Evolutionary conservation across 2,329 filamentous ascomycete genomes (phyloP).

Genomic region (Massarina eburnea): DNA sequence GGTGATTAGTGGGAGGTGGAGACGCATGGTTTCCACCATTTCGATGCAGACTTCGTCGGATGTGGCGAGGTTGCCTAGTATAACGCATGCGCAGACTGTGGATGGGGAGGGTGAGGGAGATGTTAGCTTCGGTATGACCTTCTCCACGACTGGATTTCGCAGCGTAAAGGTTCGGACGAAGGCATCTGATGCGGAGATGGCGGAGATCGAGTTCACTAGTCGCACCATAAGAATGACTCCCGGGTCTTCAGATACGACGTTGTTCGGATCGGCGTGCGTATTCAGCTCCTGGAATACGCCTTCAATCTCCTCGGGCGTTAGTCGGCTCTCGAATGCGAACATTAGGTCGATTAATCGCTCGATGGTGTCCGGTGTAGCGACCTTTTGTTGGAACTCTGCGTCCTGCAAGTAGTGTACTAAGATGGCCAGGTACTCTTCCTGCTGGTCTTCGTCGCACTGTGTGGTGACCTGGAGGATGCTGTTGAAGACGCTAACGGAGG

Average conservation of each 20-base stretch:
- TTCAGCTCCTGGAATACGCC: slow-evolving; percentile 32
- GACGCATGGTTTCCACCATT: slow-evolving; percentile 36
- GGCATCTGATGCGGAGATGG: slow-evolving; percentile 37
- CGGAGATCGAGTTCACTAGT: slow-evolving; percentile 33
- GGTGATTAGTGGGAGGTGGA: slow-evolving; percentile 31
- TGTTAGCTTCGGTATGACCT: slow-evolving; percentile 27
- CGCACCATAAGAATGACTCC: slow-evolving; percentile 33
- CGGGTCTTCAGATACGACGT: slow-evolving; percentile 25
- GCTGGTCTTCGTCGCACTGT: slow-evolving; percentile 38
- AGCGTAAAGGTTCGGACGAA: slow-evolving; percentile 32
- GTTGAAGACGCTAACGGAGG: slow-evolving; percentile 30
- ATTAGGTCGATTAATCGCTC: slow-evolving; percentile 32
- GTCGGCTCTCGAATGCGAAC: slow-evolving; percentile 33
- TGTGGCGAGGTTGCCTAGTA: slow-evolving; percentile 43
- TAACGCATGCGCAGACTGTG: slow-evolving; percentile 38
- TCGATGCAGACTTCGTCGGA: slow-evolving; percentile 36
- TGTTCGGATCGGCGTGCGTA: slow-evolving; percentile 26
- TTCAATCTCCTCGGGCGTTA: slow-evolving; percentile 27
- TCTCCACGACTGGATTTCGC: slow-evolving; percentile 29
- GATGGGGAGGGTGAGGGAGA: slow-evolving; percentile 23
- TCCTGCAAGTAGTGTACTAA: slow-evolving; percentile 40
- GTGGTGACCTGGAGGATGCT: slow-evolving; percentile 29
- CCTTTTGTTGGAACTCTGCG: slow-evolving; percentile 34
- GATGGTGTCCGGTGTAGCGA: slow-evolving; percentile 31
- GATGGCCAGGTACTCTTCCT: slow-evolving; percentile 38